Evolutionary conservation across 176 grass and related monocot species (phyloP).

Genomic region (Themeda triandra): DNA sequence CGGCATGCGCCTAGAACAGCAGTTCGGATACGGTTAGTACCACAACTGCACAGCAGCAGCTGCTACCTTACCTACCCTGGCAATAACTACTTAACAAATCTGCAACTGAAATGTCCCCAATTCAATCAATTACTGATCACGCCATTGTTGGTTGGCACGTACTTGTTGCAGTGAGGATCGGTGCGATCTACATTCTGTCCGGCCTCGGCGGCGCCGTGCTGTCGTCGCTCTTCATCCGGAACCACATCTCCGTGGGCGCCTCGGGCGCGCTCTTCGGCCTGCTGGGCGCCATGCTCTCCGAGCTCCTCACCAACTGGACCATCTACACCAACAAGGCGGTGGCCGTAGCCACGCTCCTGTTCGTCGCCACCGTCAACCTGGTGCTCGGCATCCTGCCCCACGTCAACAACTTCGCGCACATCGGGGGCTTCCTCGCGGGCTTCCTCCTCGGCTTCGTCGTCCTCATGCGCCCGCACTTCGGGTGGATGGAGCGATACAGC

Average conservation of each 20-base stretch:
- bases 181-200: conserved; percentile 66
- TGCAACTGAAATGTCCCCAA: too few relatives aligned
- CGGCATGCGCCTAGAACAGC: conserved; percentile 91
- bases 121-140: too few relatives aligned
- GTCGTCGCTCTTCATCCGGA: conserved; percentile 76
- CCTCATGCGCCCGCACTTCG: conserved; percentile 69
- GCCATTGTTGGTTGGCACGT: too few relatives aligned
- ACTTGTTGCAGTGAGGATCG: conserved; percentile 78
- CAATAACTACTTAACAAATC: too few relatives aligned
- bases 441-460: conserved; percentile 88
- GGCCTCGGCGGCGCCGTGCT: conserved; percentile 79
- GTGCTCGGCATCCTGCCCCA: conserved; percentile 87
- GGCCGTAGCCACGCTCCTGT: conserved; percentile 61
- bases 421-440: conserved; percentile 68
- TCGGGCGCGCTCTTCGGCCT: conserved; percentile 92
- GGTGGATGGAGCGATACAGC: conserved; percentile 63
- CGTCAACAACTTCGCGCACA: conserved; percentile 91
- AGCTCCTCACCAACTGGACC: conserved; percentile 91
- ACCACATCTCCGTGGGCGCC: conserved; percentile 79
- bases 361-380: conserved; percentile 74
- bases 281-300: conserved; percentile 90
- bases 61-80: too few relatives aligned
- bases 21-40: conserved; percentile 67
- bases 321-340: conserved; percentile 95
- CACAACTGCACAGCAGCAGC: too few relatives aligned